phyloP scores from a whole-genome alignment of 1,284 basidiomycete genomes.

The Fomitopsis betulina region DNA sequence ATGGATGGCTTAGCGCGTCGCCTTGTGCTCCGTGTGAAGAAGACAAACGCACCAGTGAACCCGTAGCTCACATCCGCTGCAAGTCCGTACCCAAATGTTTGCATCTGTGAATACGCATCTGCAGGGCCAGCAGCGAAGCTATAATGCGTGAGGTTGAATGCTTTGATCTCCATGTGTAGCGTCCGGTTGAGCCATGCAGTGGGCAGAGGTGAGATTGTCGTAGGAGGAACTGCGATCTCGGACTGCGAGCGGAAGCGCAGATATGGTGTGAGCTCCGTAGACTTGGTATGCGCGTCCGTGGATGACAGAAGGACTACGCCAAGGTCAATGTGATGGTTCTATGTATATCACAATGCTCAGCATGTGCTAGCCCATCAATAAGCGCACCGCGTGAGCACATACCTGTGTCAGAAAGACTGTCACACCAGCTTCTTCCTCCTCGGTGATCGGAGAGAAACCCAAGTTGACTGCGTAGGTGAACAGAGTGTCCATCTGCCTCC shows the following conservation, averaged over 20 bases:
- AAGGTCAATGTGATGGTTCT: neutral
- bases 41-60: neutral
- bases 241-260: neutral
- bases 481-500: neutral
- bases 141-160: neutral
- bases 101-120: neutral
- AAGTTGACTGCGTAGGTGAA: neutral
- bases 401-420: conserved; percentile 1
- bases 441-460: neutral
- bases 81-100: neutral
- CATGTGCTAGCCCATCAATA: neutral
- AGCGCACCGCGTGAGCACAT: neutral
- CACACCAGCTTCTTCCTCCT: neutral
- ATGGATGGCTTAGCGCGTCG: neutral
- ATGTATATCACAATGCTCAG: neutral
- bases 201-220: neutral
- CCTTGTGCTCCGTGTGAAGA: neutral
- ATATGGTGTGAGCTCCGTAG: neutral
- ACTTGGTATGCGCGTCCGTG: neutral
- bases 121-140: neutral
- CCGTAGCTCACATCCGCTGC: neutral
- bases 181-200: neutral
- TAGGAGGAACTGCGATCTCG: neutral
- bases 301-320: neutral
- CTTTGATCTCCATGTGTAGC: neutral